Base-by-base conservation (phyloP, 768 basidiomycete genomes). In the Tylopilus felleus region DNA sequence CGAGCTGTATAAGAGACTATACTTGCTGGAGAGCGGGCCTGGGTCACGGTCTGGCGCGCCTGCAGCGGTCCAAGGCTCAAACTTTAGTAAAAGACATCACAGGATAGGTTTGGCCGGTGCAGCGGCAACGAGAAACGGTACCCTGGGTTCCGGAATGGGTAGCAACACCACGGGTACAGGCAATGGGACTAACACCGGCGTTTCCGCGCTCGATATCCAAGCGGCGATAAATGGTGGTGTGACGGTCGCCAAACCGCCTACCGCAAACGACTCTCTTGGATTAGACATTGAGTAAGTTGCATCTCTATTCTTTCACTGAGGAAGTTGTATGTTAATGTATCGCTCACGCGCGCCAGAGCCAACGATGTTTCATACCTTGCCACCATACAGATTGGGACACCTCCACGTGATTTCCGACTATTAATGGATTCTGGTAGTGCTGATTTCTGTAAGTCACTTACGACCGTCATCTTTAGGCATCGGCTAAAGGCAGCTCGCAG, bases 341-440 rank as follows among this genome's bases (percentile, higher is more conserved):
- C 23, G 16, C 22, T 50, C 14, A 49, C 23, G 46, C 6, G 19
- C 22, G 51, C 23, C 49, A 80, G 80, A 59, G 74, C 71, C 8
- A 62, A 79, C 49, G 83, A 86, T 59, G 69, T 80, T 43, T 80
- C 78, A 58, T 87, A 84, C 60, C 66, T 84, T 38, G 79, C 83
- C 9, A 79, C 75, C 12, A 60, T 88, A 12, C 78, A 84, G 61
- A 77, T 88, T 44, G 87, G 87, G n/a, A 86, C 83, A 1, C 86
- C 86, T 21, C 77, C 82, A 9, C 74, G 64, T 31, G 63, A 79
- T 55, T 87, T 82, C 62, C 64, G 72, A 27, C 66, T 88, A 49
- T 73, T 88, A 19, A 83, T 88, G 81, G 86, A 88, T 66, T 84
- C 82, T 29, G 86, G 86, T 27, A 83, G 81, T 13, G 82, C 85